Conservation (phyloP, 75 land plant species). For the Picea glauca region DNA sequence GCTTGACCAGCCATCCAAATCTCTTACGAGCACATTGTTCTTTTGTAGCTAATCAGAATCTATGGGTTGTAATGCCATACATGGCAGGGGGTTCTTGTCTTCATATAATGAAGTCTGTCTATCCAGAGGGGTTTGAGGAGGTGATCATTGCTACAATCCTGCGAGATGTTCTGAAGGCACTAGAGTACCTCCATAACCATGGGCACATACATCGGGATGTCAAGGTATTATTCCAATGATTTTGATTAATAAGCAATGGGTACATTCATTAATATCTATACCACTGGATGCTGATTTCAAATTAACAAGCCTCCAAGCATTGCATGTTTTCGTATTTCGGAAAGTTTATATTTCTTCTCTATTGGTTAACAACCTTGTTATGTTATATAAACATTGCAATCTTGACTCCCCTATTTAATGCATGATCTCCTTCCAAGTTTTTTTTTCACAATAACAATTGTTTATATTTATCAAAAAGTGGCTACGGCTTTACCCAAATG, state of each 20-base stretch:
- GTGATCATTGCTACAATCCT: slow-evolving; percentile 85
- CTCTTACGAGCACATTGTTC: slow-evolving; percentile 78
- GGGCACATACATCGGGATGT: slow-evolving; percentile 98
- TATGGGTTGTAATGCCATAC: slow-evolving; percentile 99
- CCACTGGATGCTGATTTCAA: background rate
- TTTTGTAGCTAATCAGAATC: slow-evolving; percentile 62
- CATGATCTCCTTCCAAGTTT: background rate
- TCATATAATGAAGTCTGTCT: slow-evolving; percentile 87
- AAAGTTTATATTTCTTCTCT: background rate
- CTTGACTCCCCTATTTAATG: background rate
- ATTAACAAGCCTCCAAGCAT: background rate
- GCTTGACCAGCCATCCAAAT: slow-evolving; percentile 81
- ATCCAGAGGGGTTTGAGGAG: slow-evolving; percentile 95
- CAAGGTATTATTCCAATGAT: slow-evolving; percentile 53
- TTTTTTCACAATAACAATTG: no score
- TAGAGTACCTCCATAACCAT: slow-evolving; percentile 88
- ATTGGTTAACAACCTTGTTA: background rate
- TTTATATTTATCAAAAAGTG: no score
- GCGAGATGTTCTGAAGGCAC: slow-evolving; percentile 80
- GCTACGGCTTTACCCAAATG: no score
- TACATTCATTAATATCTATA: background rate
- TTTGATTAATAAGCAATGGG: background rate
- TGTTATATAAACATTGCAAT: background rate
- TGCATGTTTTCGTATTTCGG: background rate
- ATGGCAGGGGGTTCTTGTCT: slow-evolving; percentile 97